Base-by-base conservation (phyloP, 768 basidiomycete species). In the Leccinum boreale region DNA sequence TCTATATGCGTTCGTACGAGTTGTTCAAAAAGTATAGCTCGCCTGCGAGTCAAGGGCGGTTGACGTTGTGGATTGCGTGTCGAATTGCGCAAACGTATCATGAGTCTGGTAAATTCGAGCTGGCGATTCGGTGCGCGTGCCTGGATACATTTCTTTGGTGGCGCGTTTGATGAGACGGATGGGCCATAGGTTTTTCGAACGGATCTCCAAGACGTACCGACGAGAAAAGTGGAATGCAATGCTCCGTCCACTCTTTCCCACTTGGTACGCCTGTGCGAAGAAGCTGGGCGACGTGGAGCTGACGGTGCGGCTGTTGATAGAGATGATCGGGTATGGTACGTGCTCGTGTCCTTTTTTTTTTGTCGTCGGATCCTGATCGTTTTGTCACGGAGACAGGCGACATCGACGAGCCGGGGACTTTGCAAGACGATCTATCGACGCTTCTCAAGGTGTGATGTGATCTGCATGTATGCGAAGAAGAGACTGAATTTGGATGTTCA, bases 1-100 rank as follows among this genome's bases (percentile, higher is more conserved):
- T 99, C 2, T 95, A 94, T 68, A 97, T 93, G 7, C 94, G 95
- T 67, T 81, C 97, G 2, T 98, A 99, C 72, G 92, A 96, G 63
- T 70, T 94, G 11, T 93, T 97, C 78, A 98, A 96, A 75, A 87
- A 28, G 28, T 28, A 85, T 65, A 78, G 75, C 28, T 28, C 45
- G 1, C 62, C 75, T 35, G 66, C 74, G 19, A 81, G 79, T n/a
- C 91, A 90, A 62, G 84, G 85, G 3, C 84, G 95, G 10, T 74
- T 94, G 60, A 93, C 92, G 0, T 75, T 96, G n/a, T 92, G 86
- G 81, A 89, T 99, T 52, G 96, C 94, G 4, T 89, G 84, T 70
- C 84, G 87, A 31, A 98, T 99, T 55, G 96, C 94, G 0, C 84
- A 89, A 59, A 89, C 90, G 4, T 95, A 98, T 68, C 82, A 84